phyloP scores from a whole-genome alignment of 2,329 filamentous ascomycete species.

The Neofusicoccum cordaticola region DNA sequence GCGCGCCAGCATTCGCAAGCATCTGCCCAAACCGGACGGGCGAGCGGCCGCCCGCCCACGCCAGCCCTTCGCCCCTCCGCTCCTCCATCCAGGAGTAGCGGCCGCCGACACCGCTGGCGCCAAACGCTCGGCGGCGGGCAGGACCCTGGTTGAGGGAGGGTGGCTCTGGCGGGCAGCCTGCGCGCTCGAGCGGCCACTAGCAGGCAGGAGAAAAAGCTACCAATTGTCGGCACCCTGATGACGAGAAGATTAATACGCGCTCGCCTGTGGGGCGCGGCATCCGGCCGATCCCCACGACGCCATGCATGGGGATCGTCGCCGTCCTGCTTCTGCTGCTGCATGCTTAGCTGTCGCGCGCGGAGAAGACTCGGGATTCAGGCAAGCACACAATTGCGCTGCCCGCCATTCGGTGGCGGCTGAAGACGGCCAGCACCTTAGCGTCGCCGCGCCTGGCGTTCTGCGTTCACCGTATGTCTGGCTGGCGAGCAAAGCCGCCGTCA shows the following conservation, averaged over 20 bases:
- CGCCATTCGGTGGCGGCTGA: neutral
- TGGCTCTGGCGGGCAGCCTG: neutral
- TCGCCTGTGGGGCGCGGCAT: constrained; percentile 8
- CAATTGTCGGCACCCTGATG: constrained; percentile 1
- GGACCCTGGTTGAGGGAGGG: neutral
- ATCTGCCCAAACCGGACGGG: neutral
- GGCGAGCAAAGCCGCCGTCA: neutral
- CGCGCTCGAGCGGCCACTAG: neutral
- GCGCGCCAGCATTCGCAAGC: neutral
- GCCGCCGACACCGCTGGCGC: neutral
- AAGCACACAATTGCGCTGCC: neutral
- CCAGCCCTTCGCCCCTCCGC: neutral
- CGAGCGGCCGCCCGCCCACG: neutral
- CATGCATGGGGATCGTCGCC: constrained; percentile 10
- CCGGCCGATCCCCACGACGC: constrained; percentile 10
- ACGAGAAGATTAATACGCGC: neutral
- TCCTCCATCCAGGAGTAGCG: neutral
- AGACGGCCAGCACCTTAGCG: neutral
- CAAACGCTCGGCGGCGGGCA: neutral
- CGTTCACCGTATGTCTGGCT: constrained; percentile 1
- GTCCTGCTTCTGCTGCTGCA: neutral
- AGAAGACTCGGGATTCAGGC: constrained; percentile 11
- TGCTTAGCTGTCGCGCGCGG: constrained; percentile 9
- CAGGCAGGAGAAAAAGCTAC: neutral
- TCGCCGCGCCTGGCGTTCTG: neutral